Conservation (phyloP, 495 filamentous ascomycete genomes). For the Parachaetomium inaequale region DNA sequence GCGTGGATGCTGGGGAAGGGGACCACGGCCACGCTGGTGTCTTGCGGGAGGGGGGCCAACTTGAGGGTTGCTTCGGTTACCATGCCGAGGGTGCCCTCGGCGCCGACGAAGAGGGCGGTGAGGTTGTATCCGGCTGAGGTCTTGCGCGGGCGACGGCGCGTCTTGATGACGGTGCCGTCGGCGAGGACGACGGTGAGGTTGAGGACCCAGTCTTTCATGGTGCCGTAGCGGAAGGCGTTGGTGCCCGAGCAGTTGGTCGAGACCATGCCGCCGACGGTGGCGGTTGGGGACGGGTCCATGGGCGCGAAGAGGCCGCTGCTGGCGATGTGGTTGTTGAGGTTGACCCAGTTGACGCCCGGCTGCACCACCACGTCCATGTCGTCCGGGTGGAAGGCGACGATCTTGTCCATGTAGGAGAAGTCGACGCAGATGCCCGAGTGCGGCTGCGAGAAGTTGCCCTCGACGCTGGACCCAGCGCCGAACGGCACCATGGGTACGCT, state of each 20-base stretch:
- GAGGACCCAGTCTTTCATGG: constrained; percentile 82
- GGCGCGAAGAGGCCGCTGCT: constrained; percentile 79
- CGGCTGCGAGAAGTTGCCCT: constrained; percentile 81
- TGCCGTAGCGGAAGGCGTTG: constrained; percentile 75
- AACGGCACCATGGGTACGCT: constrained; percentile 81
- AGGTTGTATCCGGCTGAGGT: constrained; percentile 77
- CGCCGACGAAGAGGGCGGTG: constrained; percentile 79
- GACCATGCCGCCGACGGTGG: constrained; percentile 67
- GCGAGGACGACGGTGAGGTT: constrained; percentile 73
- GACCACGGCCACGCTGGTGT: constrained; percentile 62
- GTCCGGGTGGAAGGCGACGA: constrained; percentile 68
- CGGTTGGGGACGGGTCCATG: constrained; percentile 64
- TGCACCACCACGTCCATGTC: constrained; percentile 92
- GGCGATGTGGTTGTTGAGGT: constrained; percentile 71
- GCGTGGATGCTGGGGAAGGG: constrained; percentile 59
- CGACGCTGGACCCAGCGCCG: constrained; percentile 78
- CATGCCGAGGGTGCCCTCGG: constrained; percentile 88
- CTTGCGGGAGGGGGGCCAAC: constrained; percentile 59
- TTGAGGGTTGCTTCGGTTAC: constrained; percentile 80
- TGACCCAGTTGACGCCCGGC: constrained; percentile 80
- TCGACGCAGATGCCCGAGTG: constrained; percentile 80
- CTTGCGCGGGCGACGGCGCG: constrained; percentile 65
- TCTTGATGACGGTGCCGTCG: constrained; percentile 74
- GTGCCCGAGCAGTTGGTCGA: constrained; percentile 75
- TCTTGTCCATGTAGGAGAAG: constrained; percentile 76